Base-by-base conservation (phyloP, 2,329 filamentous ascomycete species). In the Pyrenophora graminea region DNA sequence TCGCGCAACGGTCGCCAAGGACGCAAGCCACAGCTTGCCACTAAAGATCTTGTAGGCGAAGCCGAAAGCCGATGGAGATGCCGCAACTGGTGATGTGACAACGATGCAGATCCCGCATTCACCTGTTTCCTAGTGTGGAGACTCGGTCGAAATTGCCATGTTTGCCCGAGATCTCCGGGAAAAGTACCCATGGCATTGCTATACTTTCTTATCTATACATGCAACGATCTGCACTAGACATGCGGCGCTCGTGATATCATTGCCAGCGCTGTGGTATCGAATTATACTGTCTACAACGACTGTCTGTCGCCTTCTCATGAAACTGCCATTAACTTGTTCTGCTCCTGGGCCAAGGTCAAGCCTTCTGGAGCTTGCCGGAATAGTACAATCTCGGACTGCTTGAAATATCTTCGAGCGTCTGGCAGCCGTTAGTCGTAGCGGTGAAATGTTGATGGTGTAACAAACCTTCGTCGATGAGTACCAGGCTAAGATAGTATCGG, bases 391-490 rank as follows among this genome's bases (percentile, higher is more conserved):
- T 99, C 94, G 45, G 91, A 97, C 76, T 99, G 94, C 76, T 99
- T 99, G 79, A 99, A 99, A 78, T 99, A 99, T 66, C 94, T 86
- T 66, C 94, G 86, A 42, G 94, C 94, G 74, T 99, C 94, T 92
- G 70, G 44, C n/a, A 15, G 12, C 41, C 13, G 52, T 63, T 18
- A 62, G 54, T 42, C n/a, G n/a, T 39, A 23, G 33, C n/a, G 13
- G 8, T 13, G 2, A n/a, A 30, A 9, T 4, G 19, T 0, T 13
- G 36, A 30, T 23, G 19, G 30, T 33, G 6, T 19, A 23, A 7
- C 61, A 39, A 76, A 89, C 90, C 90, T 84, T 97, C 92, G 69
- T 97, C 92, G 63, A 97, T 97, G 62, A 97, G 82, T 18, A 99
- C 94, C 56, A 99, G 79, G 72, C 92, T 97, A 57, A 99, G 84